Evolutionary conservation across 805 yeast species (phyloP), one percentile per base, ranked within the genome.

Genomic region (Yarrowia keelungensis): DNA sequence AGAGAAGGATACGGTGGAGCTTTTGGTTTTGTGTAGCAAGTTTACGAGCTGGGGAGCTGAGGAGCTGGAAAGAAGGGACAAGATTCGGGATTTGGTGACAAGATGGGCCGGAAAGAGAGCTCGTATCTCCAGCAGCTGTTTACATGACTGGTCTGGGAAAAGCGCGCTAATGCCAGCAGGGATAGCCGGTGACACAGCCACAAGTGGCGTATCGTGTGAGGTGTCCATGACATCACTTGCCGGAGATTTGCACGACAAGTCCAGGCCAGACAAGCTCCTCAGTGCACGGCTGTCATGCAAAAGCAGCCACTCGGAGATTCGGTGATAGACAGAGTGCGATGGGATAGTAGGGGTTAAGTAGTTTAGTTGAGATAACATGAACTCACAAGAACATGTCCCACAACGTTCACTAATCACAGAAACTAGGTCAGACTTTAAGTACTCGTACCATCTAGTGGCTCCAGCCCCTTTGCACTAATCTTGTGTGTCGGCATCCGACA

Each of bases 191-290:
- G 47, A 43, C 50, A 46, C 35, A n/a, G 46, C 46, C 46, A 16
- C 26, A n/a, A 12, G 12, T 10, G 26, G 16, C 16, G 19, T 19
- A 7, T 16, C 10, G 1, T 10, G 19, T 8, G 5, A n/a, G 10
- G 47, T 9, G 47, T 5, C 26, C 32, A 2, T 12, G 35, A 46
- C 32, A 19, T 19, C 32, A 22, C 14, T 12, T n/a, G 16, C 38
- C 39, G 53, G 53, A 49, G 53, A 49, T 49, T 49, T 11, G 38
- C 32, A 3, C 36, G 26, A 36, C 36, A 26, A 26, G 51, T 26
- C 15, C 51, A 47, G 36, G 10, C 2, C 16, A 14, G 5, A 22
- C 36, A 47, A 47, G 36, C 36, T 12, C 3, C 10, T 14, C 9
- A 26, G 36, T 26, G 39, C 35, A 15, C 16, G 8, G 14, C 38